phyloP scores from a whole-genome alignment of 1,284 basidiomycete genomes.

The Ceratobasidium sp. region DNA sequence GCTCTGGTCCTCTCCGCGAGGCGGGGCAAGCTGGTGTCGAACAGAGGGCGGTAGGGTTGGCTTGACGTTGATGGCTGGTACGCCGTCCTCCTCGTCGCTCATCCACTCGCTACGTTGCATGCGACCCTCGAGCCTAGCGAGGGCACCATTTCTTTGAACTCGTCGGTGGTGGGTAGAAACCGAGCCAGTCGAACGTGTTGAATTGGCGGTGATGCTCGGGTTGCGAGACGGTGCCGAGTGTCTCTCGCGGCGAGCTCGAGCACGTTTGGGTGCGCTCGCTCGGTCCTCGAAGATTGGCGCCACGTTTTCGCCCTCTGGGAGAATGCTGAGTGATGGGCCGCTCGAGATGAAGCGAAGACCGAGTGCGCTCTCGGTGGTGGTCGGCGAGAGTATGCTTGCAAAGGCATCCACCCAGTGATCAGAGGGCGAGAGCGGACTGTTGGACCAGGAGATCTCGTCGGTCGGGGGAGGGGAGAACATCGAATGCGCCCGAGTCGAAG shows the following conservation, averaged over 20 bases:
- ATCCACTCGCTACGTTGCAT: constrained; percentile 31
- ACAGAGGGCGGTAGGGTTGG: background rate
- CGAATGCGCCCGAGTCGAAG: constrained; percentile 9
- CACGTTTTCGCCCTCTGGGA: constrained; percentile 1
- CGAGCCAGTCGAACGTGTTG: constrained; percentile 8
- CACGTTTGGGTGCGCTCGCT: background rate
- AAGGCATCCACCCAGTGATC: constrained; percentile 8
- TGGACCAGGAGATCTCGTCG: constrained; percentile 6
- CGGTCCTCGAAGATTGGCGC: background rate
- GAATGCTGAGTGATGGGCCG: background rate
- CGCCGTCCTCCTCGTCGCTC: constrained; percentile 29
- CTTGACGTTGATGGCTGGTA: background rate
- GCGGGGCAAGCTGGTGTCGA: background rate
- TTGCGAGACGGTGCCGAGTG: constrained; percentile 25
- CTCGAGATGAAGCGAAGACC: background rate
- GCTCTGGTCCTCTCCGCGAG: background rate
- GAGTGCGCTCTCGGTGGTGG: constrained; percentile 12
- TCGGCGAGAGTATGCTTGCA: constrained; percentile 8
- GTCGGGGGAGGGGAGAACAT: constrained; percentile 18
- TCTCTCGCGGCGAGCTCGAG: constrained; percentile 13
- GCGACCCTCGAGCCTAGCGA: constrained; percentile 36
- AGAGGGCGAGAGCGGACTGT: background rate
- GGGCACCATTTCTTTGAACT: constrained; percentile 31
- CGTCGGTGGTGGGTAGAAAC: constrained; percentile 27
- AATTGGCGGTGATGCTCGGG: constrained; percentile 13